phyloP scores from a whole-genome alignment of 2,329 filamentous ascomycete species.

The Cyphellophora attinorum region DNA sequence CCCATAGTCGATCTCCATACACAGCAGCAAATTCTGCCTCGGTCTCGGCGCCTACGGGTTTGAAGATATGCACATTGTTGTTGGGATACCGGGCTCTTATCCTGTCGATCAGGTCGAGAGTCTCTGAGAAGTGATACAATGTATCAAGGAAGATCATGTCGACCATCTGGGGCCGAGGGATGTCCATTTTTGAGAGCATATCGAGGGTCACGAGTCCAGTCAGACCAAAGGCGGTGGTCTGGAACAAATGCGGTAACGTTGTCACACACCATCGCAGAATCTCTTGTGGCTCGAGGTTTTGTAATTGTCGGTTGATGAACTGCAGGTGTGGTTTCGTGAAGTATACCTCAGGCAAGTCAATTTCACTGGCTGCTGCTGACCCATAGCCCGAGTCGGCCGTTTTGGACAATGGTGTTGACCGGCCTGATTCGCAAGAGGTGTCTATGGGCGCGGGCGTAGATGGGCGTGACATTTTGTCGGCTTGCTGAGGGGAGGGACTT shows the following conservation, averaged over 20 bases:
- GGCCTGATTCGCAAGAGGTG: background rate
- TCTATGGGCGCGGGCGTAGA: background rate
- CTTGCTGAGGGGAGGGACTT: background rate
- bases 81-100: slow-evolving; percentile 68
- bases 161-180: slow-evolving; percentile 39
- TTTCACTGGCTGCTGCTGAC: slow-evolving; percentile 53
- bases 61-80: slow-evolving; percentile 78
- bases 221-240: slow-evolving; percentile 74
- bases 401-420: slow-evolving; percentile 12
- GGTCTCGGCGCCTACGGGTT: slow-evolving; percentile 66
- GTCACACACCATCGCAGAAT: slow-evolving; percentile 87
- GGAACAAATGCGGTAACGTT: slow-evolving; percentile 80
- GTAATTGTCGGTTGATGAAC: slow-evolving; percentile 82
- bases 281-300: slow-evolving; percentile 78
- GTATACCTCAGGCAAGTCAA: slow-evolving; percentile 62
- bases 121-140: slow-evolving; percentile 73
- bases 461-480: slow-evolving; percentile 2
- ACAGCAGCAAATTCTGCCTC: slow-evolving; percentile 68
- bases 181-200: slow-evolving; percentile 45
- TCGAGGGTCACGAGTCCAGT: slow-evolving; percentile 75
- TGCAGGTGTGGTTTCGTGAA: slow-evolving; percentile 83
- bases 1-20: slow-evolving; percentile 78
- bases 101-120: slow-evolving; percentile 61
- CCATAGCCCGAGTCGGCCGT: slow-evolving; percentile 76
- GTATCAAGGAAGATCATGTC: slow-evolving; percentile 68